Evolutionary conservation across 2,329 filamentous ascomycete genomes (phyloP).

Genomic region (Diplodia corticola): DNA sequence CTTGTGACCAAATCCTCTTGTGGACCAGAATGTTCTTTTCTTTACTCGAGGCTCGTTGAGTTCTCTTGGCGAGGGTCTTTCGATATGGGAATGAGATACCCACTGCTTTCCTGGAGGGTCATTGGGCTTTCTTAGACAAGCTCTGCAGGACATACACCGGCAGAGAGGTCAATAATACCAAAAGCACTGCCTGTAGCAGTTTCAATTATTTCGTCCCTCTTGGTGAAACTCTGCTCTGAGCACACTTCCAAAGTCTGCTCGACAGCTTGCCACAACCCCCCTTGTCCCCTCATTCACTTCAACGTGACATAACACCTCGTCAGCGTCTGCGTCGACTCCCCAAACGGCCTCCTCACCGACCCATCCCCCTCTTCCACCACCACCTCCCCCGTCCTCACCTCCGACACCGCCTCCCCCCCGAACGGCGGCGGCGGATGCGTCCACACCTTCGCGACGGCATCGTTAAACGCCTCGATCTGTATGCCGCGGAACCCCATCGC

Average conservation of each 20-base stretch:
- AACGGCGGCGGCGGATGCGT: constrained; percentile 31
- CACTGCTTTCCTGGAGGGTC: not conserved
- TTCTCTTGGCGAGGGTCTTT: not conserved
- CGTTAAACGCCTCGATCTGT: constrained; percentile 39
- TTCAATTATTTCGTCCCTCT: not conserved
- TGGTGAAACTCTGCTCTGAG: not conserved
- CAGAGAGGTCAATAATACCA: not conserved
- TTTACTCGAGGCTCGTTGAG: not conserved
- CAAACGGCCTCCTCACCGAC: constrained; percentile 27
- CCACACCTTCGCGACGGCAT: constrained; percentile 37
- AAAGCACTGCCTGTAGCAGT: not conserved
- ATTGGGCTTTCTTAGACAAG: not conserved
- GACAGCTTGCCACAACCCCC: not conserved
- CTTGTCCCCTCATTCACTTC: constrained; percentile 22
- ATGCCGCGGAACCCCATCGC: constrained; percentile 36
- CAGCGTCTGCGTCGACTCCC: constrained; percentile 29
- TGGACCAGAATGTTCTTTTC: not conserved
- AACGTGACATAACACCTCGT: constrained; percentile 34
- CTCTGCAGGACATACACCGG: not conserved
- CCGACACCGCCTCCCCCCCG: constrained; percentile 28
- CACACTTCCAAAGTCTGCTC: not conserved
- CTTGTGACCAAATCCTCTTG: not conserved
- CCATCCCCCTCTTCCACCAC: constrained; percentile 31
- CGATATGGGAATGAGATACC: not conserved
- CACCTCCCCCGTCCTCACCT: constrained; percentile 30